Base-by-base conservation (phyloP, 768 basidiomycete genomes). In the Termitomyces sp. region DNA sequence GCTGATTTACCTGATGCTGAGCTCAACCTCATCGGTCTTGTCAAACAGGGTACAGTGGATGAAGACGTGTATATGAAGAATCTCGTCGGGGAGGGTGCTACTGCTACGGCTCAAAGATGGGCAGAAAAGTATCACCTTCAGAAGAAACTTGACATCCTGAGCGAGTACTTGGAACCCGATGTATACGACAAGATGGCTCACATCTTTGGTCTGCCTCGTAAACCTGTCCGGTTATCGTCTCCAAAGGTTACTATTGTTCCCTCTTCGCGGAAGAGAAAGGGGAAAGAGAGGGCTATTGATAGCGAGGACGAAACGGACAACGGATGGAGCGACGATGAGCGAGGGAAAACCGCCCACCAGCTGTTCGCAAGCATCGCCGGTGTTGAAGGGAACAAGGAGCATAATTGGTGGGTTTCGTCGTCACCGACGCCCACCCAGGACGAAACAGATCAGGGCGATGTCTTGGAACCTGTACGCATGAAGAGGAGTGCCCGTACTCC, bases 31-130 rank as follows among this genome's bases (percentile, higher is more conserved):
- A 63, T 59, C n/a, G 45, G 54, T 11, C 41, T 54, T 27, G 53
- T 38, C 9, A 37, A 45, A 5, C 63, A 65, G 14, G 61, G 64
- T 8, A 61, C 63, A 0, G 63, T 69, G 2, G 72, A 72, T 25
- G 71, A 70, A 9, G 86, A 89, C 48, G 74, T 82, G 0, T 76
- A 82, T 0, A 63, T 89, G 47, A 80, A 85, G 60, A 91, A 92
- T 61, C 66, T 90, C n/a, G 77, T 88, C 10, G 86, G 86, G 3
- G 76, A 79, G 43, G 80, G 78, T 1, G 76, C 77, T 0, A 68
- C 65, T 4, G 77, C 73, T 27, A 65, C 75, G 16, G 86, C 81
- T 1, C 71, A 73, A 16, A 73, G 75, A 38, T 89, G 87, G 87
- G 82, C 78, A 0, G 82, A 82, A 29, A 75, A 70, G 35, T 77